Evolutionary conservation across 768 basidiomycete genomes (phyloP), one percentile per base, ranked within the genome.

Genomic region (Lactifluus hygrophoroides): DNA sequence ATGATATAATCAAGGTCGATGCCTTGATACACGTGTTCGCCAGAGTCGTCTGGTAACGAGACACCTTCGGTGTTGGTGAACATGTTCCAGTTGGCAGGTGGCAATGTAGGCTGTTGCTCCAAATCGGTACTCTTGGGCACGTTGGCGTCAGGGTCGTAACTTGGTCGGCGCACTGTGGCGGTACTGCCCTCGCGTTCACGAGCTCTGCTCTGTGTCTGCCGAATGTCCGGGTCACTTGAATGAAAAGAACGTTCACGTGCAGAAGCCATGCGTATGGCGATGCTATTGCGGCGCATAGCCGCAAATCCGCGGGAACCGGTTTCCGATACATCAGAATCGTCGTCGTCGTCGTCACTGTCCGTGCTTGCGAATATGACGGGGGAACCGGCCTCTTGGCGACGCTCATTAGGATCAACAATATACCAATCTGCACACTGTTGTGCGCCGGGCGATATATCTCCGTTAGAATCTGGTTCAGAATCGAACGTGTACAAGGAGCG

Each of bases 1-100:
- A 61, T 59, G 32, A 61, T 61, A 19, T 61, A 61, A 45, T 47
- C 14, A 21, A 61, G 51, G 10, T 61, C 51, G n/a, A 61, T 52
- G 57, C 57, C 60, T 32, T 45, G 35, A 46, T 60, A 60, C 21
- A 60, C 60, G 23, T 42, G 5, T 38, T 52, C 25, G 38, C 60
- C 60, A 3, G 60, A 40, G 14, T 53, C 32, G 17, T 59, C 50
- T 3, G 14, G 19, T 34, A 50, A 16, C 23, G 56, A 23, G 5
- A 47, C 27, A 34, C 56, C 45, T 7, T 34, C 21, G 4, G 50
- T 40, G 49, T 51, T 27, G 5, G 43, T 19, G 38, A 60, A 60
- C 59, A 60, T 60, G 54, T 10, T 38, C 59, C 59, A 60, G 16
- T 60, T 42, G 27, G 54, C 48, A 32, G 43, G 25, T 46, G 59